A percentile compares a stretch with the other conserved stretches of the same genome.
Evolutionary conservation across 2,329 filamentous ascomycete genomes (phyloP).

Genomic region (Colletotrichum higginsianum): DNA sequence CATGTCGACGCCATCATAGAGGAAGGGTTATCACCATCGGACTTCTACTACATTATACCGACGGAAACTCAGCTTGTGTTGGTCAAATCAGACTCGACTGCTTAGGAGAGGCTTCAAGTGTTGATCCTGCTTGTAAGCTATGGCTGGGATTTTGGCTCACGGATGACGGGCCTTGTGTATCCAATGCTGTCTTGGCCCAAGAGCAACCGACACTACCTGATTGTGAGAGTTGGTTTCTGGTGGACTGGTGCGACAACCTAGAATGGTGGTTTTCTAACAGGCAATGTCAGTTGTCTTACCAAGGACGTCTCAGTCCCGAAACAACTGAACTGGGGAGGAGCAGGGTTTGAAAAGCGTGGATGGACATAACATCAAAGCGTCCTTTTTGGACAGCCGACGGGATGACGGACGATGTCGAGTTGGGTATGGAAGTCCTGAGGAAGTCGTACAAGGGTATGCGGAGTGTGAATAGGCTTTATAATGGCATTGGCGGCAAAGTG

Average conservation of each 20-base stretch:
- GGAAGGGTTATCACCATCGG: slow-evolving; percentile 3
- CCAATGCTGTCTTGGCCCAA: neutral
- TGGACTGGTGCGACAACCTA: slow-evolving; percentile 18
- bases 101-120: neutral
- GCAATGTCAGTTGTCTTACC: no score
- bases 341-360: no score
- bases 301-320: no score
- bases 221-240: slow-evolving; percentile 20
- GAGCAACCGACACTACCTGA: neutral
- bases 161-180: neutral
- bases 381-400: no score
- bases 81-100: slow-evolving; percentile 18
- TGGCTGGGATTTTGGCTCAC: slow-evolving; percentile 17
- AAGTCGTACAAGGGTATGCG: neutral
- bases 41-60: slow-evolving; percentile 4
- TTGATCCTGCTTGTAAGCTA: slow-evolving; percentile 2
- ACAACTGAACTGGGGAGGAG: no score
- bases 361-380: no score
- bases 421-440: neutral
- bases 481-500: neutral
- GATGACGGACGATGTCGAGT: no score
- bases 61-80: slow-evolving; percentile 9
- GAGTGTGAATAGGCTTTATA: neutral
- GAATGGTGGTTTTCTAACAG: slow-evolving; percentile 23
- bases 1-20: neutral